Conservation (phyloP, 495 filamentous ascomycete species). For the Penicillium herquei region DNA sequence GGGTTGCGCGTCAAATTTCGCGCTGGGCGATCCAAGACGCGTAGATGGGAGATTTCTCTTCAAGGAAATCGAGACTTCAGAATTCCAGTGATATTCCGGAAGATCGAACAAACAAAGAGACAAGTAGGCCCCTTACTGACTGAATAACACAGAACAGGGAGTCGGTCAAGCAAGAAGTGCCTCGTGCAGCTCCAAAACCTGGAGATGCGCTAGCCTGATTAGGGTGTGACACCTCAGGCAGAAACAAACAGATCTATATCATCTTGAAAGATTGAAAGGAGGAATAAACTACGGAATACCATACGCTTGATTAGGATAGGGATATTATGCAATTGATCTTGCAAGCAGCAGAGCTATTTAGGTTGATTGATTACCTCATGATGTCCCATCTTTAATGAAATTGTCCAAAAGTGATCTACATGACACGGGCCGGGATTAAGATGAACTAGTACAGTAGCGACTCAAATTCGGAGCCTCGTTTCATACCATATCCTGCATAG, state of each 20-base stretch:
- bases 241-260: constrained; percentile 2
- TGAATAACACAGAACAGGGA: background rate
- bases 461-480: no score
- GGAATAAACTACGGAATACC: no score
- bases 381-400: no score
- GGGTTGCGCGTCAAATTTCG: constrained; percentile 4
- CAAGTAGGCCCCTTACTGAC: background rate
- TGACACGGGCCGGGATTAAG: no score
- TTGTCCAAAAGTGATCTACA: no score
- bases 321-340: no score
- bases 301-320: no score
- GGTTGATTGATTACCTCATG: no score
- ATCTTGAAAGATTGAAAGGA: no score
- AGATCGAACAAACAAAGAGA: background rate
- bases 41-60: background rate
- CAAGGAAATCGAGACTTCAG: background rate
- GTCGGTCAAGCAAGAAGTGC: background rate
- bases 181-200: constrained; percentile 17
- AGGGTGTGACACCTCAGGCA: constrained; percentile 5
- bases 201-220: constrained; percentile 11
- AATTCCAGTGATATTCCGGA: background rate
- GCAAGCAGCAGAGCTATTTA: no score
- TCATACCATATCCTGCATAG: no score
- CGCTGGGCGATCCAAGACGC: background rate
- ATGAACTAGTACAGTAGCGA: no score